phyloP scores from a whole-genome alignment of 2,329 filamentous ascomycete species.

The Penicillium olsonii region DNA sequence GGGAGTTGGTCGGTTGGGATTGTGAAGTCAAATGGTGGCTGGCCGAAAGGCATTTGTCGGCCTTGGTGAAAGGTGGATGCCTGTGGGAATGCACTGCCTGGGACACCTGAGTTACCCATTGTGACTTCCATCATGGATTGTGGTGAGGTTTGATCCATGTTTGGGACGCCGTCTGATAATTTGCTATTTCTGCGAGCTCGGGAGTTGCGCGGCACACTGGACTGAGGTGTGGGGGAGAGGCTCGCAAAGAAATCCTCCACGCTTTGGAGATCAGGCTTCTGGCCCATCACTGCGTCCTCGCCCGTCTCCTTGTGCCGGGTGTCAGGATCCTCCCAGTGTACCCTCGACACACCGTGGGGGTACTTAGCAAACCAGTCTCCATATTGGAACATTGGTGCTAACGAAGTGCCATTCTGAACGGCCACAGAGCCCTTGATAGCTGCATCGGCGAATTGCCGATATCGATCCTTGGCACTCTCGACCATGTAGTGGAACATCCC shows the following conservation, averaged over 20 bases:
- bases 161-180: slow-evolving; percentile 22
- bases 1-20: slow-evolving; percentile 54
- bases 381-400: slow-evolving; percentile 81
- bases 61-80: slow-evolving; percentile 34
- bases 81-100: slow-evolving; percentile 40
- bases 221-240: slow-evolving; percentile 63
- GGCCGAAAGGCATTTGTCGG: slow-evolving; percentile 31
- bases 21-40: slow-evolving; percentile 41
- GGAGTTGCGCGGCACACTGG: slow-evolving; percentile 48
- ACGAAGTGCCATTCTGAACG: slow-evolving; percentile 36
- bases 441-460: slow-evolving; percentile 81
- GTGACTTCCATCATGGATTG: slow-evolving; percentile 31
- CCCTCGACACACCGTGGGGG: slow-evolving; percentile 83
- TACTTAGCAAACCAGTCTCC: slow-evolving; percentile 97
- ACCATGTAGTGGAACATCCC: slow-evolving; percentile 98
- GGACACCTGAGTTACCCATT: slow-evolving; percentile 33
- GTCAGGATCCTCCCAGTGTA: slow-evolving; percentile 78
- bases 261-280: slow-evolving; percentile 86
- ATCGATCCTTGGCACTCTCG: slow-evolving; percentile 87
- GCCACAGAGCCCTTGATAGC: slow-evolving; percentile 63
- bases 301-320: slow-evolving; percentile 72
- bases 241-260: slow-evolving; percentile 93
- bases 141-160: slow-evolving; percentile 29
- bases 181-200: slow-evolving; percentile 32
- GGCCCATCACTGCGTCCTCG: slow-evolving; percentile 84